Percentiles rank a stretch among this genome's conserved stretches.
These are phyloP conservation scores for Coniosporium apollinis DNA, from an alignment of 495 filamentous ascomycete species.

Conservation along the genomic window DNA sequence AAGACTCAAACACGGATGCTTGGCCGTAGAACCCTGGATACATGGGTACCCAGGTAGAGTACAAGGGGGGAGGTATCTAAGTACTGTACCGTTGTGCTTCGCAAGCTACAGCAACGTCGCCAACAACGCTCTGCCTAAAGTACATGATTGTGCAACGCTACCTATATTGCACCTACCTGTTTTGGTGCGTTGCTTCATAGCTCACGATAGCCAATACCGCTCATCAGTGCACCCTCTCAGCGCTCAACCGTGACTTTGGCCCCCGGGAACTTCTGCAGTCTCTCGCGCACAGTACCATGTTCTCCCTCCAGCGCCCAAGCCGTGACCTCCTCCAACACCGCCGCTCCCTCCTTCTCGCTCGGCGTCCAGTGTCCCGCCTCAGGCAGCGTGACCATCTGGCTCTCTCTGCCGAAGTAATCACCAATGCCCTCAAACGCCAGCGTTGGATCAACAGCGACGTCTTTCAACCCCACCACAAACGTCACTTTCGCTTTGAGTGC, in stretches of 20 bases:
- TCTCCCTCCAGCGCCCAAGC: slow-evolving; percentile 13
- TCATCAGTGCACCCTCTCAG: not conserved
- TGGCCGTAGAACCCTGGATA: too few species aligned
- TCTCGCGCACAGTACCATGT: slow-evolving; percentile 4
- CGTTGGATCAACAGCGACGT: slow-evolving; percentile 19
- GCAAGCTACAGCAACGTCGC: not conserved
- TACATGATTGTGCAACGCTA: not conserved
- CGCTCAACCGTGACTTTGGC: slow-evolving; percentile 10
- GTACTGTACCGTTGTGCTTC: too few species aligned
- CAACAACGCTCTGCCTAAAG: not conserved
- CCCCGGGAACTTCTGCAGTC: not conserved
- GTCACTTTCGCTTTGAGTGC: slow-evolving; percentile 31
- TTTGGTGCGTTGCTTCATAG: too few species aligned
- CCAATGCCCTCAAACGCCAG: slow-evolving; percentile 15
- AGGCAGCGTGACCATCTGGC: slow-evolving; percentile 11
- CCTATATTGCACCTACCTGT: too few species aligned
- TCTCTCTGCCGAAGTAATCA: slow-evolving; percentile 13
- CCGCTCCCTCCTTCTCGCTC: slow-evolving; percentile 6
- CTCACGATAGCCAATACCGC: too few species aligned
- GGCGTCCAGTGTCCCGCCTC: slow-evolving; percentile 17
- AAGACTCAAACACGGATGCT: too few species aligned
- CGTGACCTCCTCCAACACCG: slow-evolving; percentile 8
- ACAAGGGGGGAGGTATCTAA: too few species aligned
- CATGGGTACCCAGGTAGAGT: too few species aligned
- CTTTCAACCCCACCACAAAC: slow-evolving; percentile 35